Conservation (phyloP, 2,329 filamentous ascomycete genomes). For the Dactylella cylindrospora region DNA sequence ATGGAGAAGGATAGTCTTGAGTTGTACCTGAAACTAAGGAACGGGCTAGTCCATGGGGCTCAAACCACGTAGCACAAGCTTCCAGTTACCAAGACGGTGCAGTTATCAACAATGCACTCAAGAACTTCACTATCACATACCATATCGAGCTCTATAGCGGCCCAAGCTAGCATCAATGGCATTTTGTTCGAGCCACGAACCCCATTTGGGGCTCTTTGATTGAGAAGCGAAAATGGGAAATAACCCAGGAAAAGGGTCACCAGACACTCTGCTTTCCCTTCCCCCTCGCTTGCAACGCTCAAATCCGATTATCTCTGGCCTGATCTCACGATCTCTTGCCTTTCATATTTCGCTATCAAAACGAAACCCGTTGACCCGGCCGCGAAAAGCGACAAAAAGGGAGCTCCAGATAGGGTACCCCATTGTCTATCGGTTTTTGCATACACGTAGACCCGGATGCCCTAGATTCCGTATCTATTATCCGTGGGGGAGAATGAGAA, state of each 20-base stretch:
- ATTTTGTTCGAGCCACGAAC: neutral
- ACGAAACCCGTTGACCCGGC: too few species aligned
- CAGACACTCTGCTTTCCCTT: constrained; percentile 14
- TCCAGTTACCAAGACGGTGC: constrained; percentile 18
- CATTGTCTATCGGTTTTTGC: too few species aligned
- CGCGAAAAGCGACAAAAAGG: constrained; percentile 2
- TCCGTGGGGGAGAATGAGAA: constrained; percentile 41
- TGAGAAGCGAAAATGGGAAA: neutral
- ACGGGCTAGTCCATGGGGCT: constrained; percentile 14
- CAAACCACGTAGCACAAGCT: constrained; percentile 40
- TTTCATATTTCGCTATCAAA: constrained; percentile 4
- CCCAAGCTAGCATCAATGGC: constrained; percentile 15
- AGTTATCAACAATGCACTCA: constrained; percentile 33
- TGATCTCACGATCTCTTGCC: constrained; percentile 1
- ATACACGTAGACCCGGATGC: too few species aligned
- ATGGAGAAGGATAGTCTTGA: constrained; percentile 1
- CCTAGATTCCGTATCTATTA: too few species aligned
- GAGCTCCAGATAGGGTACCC: constrained; percentile 23
- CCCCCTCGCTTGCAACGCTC: constrained; percentile 40
- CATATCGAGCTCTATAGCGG: constrained; percentile 25
- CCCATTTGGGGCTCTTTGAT: neutral
- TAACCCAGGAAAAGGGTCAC: constrained; percentile 17
- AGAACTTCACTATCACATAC: constrained; percentile 43
- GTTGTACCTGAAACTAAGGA: constrained; percentile 25
- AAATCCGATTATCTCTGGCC: constrained; percentile 36